phyloP scores from a whole-genome alignment of 2,329 filamentous ascomycete species.

The Stagonosporopsis chrysanthemi region DNA sequence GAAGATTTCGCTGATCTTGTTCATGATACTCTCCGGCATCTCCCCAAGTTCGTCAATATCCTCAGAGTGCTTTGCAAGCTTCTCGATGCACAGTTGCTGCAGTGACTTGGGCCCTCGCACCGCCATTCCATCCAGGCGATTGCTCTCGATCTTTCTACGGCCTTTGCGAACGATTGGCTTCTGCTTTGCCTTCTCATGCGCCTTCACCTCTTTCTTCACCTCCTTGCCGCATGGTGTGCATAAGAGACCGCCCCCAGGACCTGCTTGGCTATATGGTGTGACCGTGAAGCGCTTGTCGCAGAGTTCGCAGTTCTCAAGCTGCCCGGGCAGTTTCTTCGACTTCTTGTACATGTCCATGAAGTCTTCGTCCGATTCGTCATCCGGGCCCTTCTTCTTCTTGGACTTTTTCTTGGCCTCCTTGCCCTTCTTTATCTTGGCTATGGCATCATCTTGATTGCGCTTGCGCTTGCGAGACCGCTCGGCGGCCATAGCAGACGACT shows the following conservation, averaged over 20 bases:
- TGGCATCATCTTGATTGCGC: conserved; percentile 60
- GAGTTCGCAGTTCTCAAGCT: conserved; percentile 85
- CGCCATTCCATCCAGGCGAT: conserved; percentile 78
- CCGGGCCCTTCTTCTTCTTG: conserved; percentile 50
- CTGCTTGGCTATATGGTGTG: conserved; percentile 84
- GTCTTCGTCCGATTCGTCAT: conserved; percentile 57
- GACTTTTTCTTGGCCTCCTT: conserved; percentile 60
- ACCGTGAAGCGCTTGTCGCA: conserved; percentile 92
- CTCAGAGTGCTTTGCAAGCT: conserved; percentile 68
- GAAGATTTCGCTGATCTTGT: conserved; percentile 68
- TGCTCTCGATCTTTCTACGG: conserved; percentile 81
- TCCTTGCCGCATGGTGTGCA: conserved; percentile 83
- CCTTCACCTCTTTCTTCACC: conserved; percentile 70
- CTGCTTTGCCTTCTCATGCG: conserved; percentile 64
- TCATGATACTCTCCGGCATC: conserved; percentile 63
- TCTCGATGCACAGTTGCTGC: conserved; percentile 69
- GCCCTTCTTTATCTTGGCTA: conserved; percentile 52
- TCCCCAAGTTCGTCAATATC: conserved; percentile 72
- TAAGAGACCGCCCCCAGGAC: conserved; percentile 83
- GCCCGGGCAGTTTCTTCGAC: conserved; percentile 72
- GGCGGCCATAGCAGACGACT: conserved; percentile 53
- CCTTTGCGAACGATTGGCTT: conserved; percentile 66
- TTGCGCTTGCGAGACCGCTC: conserved; percentile 63
- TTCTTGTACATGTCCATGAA: conserved; percentile 64
- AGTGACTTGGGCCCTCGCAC: conserved; percentile 72